Base-by-base conservation (phyloP, 345 rosid genomes). In the Sisymbrium altissimum region DNA sequence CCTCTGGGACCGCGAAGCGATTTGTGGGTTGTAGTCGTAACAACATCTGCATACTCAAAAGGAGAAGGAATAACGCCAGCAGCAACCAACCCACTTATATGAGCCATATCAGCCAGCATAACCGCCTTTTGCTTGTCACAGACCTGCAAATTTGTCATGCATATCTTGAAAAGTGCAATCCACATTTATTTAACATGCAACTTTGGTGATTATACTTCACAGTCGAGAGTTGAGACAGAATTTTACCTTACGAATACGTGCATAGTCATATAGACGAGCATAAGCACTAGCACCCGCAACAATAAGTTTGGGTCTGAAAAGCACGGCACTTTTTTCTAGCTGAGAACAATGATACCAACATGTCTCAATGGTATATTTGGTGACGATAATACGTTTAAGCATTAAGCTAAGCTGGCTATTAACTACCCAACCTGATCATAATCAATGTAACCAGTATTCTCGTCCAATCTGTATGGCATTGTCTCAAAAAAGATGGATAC, bases 271-370 rank as follows among this genome's bases (percentile, higher is more conserved):
- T 33, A 91, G 86, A 39, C 96, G 96, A 56, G 98, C 96, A 84
- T 93, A 93, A 50, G 98, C 98, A 76, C 98, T 91, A 61, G 98
- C 98, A 66, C 98, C 97, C 49, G 98, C 98, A 57, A 93, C 96
- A 60, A 93, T 86, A 70, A 93, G 91, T 73, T 93, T 93, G 62
- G 98, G 98, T 78, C 98, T 86, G 81, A 89, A 93, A 68, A 93
- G 94, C 54, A 81, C 60, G 0, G 94, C 97, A 70, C 86, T 93
- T 78, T 82, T 93, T 78, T 91, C 96, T 84, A 93, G 46, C 98
- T 91, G 89, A 71, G 79, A 72, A 73, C 25, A 55, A 60, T 46
- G 48, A 64, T 17, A 69, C 58, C 72, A 78, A 53, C 17, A n/a
- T 36, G 19, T 36, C 48, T 44, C 53, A 56, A 9, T 50, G 19